Evolutionary conservation across 352 stramenopile species (phyloP).

Genomic region (Phytophthora pseudosyringae): DNA sequence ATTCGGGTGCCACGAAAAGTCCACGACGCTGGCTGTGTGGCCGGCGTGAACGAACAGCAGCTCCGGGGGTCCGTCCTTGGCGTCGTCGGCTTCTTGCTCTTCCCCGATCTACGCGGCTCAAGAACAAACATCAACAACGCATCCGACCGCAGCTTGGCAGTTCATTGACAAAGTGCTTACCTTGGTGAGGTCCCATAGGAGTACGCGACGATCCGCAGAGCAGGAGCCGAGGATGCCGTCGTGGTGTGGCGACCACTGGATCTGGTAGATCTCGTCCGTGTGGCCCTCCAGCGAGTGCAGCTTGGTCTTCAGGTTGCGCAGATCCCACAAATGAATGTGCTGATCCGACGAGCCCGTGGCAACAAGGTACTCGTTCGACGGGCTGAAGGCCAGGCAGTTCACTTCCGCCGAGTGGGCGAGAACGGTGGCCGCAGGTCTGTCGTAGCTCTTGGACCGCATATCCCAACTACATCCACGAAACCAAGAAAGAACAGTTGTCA

Average conservation of each 20-base stretch:
- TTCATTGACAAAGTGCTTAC: slow-evolving; percentile 10
- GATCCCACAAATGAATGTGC: slow-evolving; percentile 97
- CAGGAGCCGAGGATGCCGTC: slow-evolving; percentile 96
- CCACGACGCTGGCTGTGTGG: slow-evolving; percentile 97
- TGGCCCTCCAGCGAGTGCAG: slow-evolving; percentile 96
- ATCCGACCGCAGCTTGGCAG: not conserved
- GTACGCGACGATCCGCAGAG: slow-evolving; percentile 94
- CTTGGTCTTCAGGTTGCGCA: slow-evolving; percentile 95
- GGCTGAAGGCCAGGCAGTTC: slow-evolving; percentile 97
- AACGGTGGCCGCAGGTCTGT: slow-evolving; percentile 70
- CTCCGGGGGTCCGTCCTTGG: slow-evolving; percentile 97
- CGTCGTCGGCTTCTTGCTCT: slow-evolving; percentile 96
- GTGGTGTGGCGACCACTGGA: slow-evolving; percentile 97
- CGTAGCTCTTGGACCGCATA: slow-evolving; percentile 72
- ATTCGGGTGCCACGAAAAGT: slow-evolving; percentile 97
- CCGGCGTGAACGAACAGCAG: slow-evolving; percentile 99
- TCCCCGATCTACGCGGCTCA: slow-evolving; percentile 80
- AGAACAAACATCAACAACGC: not conserved
- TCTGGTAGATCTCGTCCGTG: slow-evolving; percentile 96
- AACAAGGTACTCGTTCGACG: slow-evolving; percentile 96
- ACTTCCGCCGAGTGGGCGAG: slow-evolving; percentile 95
- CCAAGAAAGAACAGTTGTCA: slow-evolving; percentile 6
- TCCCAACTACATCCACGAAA: slow-evolving; percentile 58
- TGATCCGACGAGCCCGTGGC: slow-evolving; percentile 95
- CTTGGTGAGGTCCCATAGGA: slow-evolving; percentile 97